Conservation (phyloP, 768 basidiomycete genomes). For the Leccinum olivaceopallidum region DNA sequence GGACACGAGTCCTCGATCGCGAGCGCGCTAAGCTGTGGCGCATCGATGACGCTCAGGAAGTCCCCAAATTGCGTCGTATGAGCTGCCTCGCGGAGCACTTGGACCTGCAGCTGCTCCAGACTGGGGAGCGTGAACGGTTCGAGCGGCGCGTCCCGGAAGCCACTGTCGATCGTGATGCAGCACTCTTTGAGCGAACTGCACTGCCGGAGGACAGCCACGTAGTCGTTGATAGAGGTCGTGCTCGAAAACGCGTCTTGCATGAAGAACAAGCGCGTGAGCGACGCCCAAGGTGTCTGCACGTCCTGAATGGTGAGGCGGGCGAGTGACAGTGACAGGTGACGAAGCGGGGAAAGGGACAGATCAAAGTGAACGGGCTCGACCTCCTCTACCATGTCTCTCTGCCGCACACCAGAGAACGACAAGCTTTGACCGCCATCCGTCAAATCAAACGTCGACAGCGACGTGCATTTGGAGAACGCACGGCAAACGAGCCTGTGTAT, state of each 20-base stretch:
- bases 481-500: constrained; percentile 14
- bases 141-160: constrained; percentile 7
- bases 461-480: constrained; percentile 15
- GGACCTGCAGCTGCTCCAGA: constrained; percentile 21
- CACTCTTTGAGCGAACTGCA: constrained; percentile 27
- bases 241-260: constrained; percentile 27
- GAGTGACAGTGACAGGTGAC: constrained; percentile 20
- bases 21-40: constrained; percentile 18
- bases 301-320: constrained; percentile 18
- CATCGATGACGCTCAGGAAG: constrained; percentile 15
- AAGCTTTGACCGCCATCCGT: constrained; percentile 20
- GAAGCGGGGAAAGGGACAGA: constrained; percentile 17
- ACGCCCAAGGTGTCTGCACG: constrained; percentile 18
- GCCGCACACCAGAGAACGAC: constrained; percentile 5
- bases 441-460: constrained; percentile 20
- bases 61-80: constrained; percentile 23
- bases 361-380: constrained; percentile 13
- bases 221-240: constrained; percentile 21
- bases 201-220: constrained; percentile 19
- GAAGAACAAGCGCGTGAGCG: constrained; percentile 23
- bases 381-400: constrained; percentile 2
- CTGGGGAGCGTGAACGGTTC: constrained; percentile 14
- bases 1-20: constrained; percentile 22
- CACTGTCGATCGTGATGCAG: constrained; percentile 16
- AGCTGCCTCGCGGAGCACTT: constrained; percentile 15